Evolutionary conservation across 768 basidiomycete genomes (phyloP).

Genomic region (Termitomyces sp.): DNA sequence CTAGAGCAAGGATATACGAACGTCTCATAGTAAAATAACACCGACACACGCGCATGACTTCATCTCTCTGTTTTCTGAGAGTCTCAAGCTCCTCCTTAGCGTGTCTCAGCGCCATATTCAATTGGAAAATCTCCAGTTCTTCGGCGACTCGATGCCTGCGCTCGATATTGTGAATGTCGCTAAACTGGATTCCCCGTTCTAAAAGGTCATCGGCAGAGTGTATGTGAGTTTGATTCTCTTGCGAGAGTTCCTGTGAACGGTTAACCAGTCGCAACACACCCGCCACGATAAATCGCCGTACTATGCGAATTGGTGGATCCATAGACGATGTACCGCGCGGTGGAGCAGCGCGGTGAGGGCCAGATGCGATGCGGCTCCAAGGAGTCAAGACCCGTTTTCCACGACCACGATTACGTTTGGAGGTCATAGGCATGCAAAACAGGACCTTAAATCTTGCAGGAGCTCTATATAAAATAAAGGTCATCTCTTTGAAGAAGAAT

Average conservation of each 20-base stretch:
- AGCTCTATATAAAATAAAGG: too few relatives aligned
- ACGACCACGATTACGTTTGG: background rate
- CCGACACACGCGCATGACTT: background rate
- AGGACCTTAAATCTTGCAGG: too few relatives aligned
- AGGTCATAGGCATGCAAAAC: too few relatives aligned
- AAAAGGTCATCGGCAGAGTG: background rate
- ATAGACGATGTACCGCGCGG: background rate
- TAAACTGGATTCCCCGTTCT: background rate
- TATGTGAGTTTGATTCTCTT: background rate
- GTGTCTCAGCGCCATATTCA: background rate
- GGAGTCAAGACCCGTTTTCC: background rate
- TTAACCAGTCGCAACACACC: background rate
- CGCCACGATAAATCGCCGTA: background rate
- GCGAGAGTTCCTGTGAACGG: background rate
- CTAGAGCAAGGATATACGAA: background rate
- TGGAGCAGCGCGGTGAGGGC: background rate
- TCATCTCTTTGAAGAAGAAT: too few relatives aligned
- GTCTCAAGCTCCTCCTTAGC: background rate
- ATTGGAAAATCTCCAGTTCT: background rate
- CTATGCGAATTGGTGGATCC: background rate
- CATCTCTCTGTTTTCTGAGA: background rate
- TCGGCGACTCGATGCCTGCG: too few relatives aligned
- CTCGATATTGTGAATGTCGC: background rate
- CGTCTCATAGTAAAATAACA: background rate
- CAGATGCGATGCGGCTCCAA: background rate